A percentile compares a stretch with the other conserved stretches of the same genome.
Conservation (phyloP, 2,329 filamentous ascomycete genomes). For the Bipolaris bicolor region DNA sequence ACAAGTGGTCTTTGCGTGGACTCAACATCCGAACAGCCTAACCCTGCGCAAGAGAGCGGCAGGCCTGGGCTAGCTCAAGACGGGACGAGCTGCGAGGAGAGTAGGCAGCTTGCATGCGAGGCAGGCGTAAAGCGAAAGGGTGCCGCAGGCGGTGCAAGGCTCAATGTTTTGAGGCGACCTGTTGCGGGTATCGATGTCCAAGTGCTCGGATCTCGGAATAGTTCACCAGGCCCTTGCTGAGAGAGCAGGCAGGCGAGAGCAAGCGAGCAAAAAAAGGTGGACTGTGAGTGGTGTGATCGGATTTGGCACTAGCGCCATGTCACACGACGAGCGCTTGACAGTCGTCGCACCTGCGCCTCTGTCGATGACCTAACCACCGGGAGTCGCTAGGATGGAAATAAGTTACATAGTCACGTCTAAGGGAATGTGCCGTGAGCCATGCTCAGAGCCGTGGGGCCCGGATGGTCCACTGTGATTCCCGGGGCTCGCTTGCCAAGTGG, state of each 20-base stretch:
- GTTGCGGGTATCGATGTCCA: slow-evolving; percentile 12
- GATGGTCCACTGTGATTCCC: slow-evolving; percentile 10
- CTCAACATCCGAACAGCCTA: slow-evolving; percentile 8
- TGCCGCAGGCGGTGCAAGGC: background rate
- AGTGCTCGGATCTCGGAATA: slow-evolving; percentile 19
- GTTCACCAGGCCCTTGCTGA: slow-evolving; percentile 1
- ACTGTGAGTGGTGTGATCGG: slow-evolving; percentile 35
- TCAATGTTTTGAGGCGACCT: slow-evolving; percentile 9
- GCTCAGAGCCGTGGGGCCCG: slow-evolving; percentile 1
- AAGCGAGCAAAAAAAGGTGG: slow-evolving; percentile 7
- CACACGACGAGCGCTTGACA: slow-evolving; percentile 23
- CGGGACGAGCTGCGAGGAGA: slow-evolving; percentile 5
- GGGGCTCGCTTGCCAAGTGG: slow-evolving; percentile 24
- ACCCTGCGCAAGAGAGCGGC: slow-evolving; percentile 10
- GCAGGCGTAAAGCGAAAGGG: slow-evolving; percentile 1
- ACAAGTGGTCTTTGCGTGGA: slow-evolving; percentile 13
- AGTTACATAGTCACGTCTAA: too few relatives aligned
- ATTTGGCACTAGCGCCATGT: slow-evolving; percentile 10
- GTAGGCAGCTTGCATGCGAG: slow-evolving; percentile 4
- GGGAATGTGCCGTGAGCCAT: slow-evolving; percentile 18
- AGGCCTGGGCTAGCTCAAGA: slow-evolving; percentile 9
- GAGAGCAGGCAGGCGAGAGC: background rate
- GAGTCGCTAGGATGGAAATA: slow-evolving; percentile 14
- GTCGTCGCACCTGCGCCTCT: slow-evolving; percentile 9
- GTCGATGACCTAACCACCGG: slow-evolving; percentile 27